These are phyloP conservation scores for Panaeolus cyanescens DNA, from an alignment of 768 basidiomycete species.

Conservation along the genomic window DNA sequence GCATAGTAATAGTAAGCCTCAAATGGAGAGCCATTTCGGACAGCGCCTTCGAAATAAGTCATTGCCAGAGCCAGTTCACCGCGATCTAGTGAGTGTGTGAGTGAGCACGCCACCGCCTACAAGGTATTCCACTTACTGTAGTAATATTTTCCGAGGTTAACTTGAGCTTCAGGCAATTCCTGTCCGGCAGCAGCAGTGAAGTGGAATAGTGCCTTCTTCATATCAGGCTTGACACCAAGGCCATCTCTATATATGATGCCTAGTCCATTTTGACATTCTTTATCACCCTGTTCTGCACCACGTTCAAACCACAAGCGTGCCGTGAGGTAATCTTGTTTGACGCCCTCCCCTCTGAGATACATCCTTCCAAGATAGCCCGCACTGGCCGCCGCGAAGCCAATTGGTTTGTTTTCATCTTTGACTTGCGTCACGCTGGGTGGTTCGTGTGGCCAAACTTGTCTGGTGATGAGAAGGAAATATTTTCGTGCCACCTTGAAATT, in stretches of 20 bases:
- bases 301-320: conserved; percentile 97
- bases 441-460: conserved; percentile 88
- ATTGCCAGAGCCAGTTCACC: conserved; percentile 70
- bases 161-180: conserved; percentile 90
- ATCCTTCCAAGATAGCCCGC: conserved; percentile 92
- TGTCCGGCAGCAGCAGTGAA: conserved; percentile 83
- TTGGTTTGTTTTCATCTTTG: conserved; percentile 53
- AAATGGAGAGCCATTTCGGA: conserved; percentile 87
- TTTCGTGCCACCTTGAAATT: conserved; percentile 75
- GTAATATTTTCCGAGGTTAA: conserved; percentile 85
- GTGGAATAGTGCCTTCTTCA: conserved; percentile 60
- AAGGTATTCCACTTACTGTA: conserved; percentile 31
- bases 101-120: conserved; percentile 21
- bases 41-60: conserved; percentile 80
- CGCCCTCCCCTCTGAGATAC: conserved; percentile 92
- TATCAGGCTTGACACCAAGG: conserved; percentile 65
- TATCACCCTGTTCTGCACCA: conserved; percentile 77
- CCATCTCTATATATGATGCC: conserved; percentile 95
- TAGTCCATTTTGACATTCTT: conserved; percentile 86
- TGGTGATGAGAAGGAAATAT: conserved; percentile 86
- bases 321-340: conserved; percentile 68
- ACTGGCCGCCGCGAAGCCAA: conserved; percentile 73
- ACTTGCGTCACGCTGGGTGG: conserved; percentile 54
- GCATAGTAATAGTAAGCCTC: conserved; percentile 96
- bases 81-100: conserved; percentile 50